Evolutionary conservation across 371 early-diverging fungal species (phyloP).

Genomic region (Syncephalastrum monosporum): DNA sequence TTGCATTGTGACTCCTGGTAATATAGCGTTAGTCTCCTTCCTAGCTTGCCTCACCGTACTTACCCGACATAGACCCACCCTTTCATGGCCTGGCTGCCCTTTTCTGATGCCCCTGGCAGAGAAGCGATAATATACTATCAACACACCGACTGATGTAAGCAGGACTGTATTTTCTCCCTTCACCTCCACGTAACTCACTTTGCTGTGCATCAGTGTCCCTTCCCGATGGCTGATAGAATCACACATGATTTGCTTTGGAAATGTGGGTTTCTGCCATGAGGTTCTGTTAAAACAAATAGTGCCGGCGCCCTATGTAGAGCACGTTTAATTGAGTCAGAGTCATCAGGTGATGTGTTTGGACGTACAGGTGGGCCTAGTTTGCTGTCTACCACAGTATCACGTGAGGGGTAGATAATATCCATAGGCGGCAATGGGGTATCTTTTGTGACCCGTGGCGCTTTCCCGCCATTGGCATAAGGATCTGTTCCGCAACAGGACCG

Average conservation of each 20-base stretch:
- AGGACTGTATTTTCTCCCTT: neutral
- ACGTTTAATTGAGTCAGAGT: neutral
- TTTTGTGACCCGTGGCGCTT: conserved; percentile 9
- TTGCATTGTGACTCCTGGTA: conserved; percentile 47
- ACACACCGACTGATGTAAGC: neutral
- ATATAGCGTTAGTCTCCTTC: neutral
- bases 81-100: conserved; percentile 10
- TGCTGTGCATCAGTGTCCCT: conserved; percentile 48
- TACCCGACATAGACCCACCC: conserved; percentile 51
- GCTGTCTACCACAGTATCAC: conserved; percentile 32
- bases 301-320: conserved; percentile 32
- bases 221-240: conserved; percentile 42
- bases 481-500: conserved; percentile 39
- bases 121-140: conserved; percentile 44
- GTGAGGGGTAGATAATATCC: conserved; percentile 30
- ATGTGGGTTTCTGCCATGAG: conserved; percentile 36
- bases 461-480: conserved; percentile 16
- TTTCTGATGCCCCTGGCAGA: conserved; percentile 9
- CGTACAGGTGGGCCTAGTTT: conserved; percentile 34
- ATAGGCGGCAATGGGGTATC: conserved; percentile 31
- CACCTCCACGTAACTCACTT: conserved; percentile 21
- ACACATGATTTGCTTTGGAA: conserved; percentile 43
- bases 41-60: neutral
- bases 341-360: neutral
- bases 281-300: conserved; percentile 37